Percentiles rank a stretch among this genome's conserved stretches.
phyloP scores from a whole-genome alignment of 2,329 filamentous ascomycete genomes.

The Lasiodiplodia gonubiensis region DNA sequence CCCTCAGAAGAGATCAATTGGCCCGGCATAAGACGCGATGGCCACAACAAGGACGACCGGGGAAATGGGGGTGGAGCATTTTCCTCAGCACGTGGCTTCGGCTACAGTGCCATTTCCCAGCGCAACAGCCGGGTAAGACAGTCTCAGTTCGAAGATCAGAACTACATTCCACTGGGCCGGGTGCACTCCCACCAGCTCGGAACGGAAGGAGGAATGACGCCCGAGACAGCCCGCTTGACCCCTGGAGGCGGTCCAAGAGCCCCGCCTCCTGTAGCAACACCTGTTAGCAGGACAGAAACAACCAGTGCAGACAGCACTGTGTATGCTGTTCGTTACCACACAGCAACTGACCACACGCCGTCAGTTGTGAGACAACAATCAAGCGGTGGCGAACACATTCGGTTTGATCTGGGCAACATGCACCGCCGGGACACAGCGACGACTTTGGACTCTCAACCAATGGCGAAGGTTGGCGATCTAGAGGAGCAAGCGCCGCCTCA shows the following conservation, averaged over 20 bases:
- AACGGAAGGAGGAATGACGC: conserved; percentile 5
- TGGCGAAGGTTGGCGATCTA: conserved; percentile 14
- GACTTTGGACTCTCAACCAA: conserved; percentile 16
- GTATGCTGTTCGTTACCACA: conserved; percentile 67
- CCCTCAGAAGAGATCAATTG: conserved; percentile 63
- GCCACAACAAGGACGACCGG: conserved; percentile 38
- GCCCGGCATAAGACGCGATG: conserved; percentile 50
- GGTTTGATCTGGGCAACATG: conserved; percentile 10
- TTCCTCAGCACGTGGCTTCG: conserved; percentile 33
- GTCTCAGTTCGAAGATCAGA: conserved; percentile 28
- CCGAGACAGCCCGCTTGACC: conserved; percentile 2
- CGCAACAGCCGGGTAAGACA: conserved; percentile 37
- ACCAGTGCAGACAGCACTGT: conserved; percentile 68
- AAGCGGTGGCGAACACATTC: conserved; percentile 31
- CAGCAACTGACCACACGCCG: conserved; percentile 48
- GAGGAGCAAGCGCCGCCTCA: conserved; percentile 24
- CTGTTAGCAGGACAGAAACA: conserved; percentile 65
- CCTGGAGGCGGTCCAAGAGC: conserved; percentile 42
- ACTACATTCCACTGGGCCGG: conserved; percentile 27
- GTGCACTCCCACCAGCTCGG: conserved; percentile 23
- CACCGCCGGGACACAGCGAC: conserved; percentile 7
- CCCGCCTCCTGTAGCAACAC: conserved; percentile 57
- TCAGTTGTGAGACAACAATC: conserved; percentile 48
- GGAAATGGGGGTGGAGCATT: conserved; percentile 37
- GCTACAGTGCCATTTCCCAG: conserved; percentile 39